Conservation (phyloP, 2,329 filamentous ascomycete species). For the Claviceps quebecensis region DNA sequence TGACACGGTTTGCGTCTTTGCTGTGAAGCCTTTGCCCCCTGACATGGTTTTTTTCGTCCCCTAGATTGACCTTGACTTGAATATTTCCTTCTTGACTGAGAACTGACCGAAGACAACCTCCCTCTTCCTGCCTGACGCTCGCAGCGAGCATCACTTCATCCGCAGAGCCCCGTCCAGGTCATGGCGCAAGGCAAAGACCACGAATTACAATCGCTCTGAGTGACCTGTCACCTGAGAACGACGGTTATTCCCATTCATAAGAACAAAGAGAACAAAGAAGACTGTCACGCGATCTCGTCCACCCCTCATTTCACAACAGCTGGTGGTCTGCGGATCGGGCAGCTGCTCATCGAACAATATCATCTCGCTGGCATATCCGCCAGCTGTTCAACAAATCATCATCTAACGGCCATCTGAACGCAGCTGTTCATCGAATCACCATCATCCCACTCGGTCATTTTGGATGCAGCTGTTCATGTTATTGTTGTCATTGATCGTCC, state of each 20-base stretch:
- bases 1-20: neutral
- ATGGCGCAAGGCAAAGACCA: neutral
- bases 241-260: neutral
- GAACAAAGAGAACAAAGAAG: neutral
- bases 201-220: no score
- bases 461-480: slow-evolving; percentile 1
- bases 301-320: neutral
- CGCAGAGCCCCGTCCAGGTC: neutral
- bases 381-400: neutral
- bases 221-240: neutral
- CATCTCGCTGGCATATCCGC: neutral
- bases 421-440: neutral
- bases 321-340: slow-evolving; percentile 5
- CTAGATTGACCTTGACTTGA: no score
- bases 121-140: neutral
- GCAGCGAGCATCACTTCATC: neutral
- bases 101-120: no score
- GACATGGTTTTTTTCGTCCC: no score
- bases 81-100: no score
- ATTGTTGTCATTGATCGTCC: neutral
- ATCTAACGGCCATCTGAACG: neutral
- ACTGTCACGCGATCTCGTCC: no score
- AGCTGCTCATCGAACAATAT: neutral
- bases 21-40: neutral
- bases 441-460: neutral